Base-by-base conservation (phyloP, 2,329 filamentous ascomycete genomes). In the Aureobasidium namibiae region DNA sequence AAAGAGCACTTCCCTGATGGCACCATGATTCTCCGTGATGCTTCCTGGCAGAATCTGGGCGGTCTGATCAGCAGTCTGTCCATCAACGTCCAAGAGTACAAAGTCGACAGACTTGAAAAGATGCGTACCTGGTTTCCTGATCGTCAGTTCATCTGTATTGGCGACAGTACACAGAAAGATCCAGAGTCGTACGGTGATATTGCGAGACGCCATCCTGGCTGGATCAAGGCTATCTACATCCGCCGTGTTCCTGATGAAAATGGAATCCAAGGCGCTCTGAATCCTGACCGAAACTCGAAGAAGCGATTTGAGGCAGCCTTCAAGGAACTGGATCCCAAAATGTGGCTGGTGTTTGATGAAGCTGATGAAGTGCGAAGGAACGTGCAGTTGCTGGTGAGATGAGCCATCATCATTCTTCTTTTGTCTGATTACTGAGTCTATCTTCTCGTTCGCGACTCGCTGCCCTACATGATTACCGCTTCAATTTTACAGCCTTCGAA, bases 121-220 rank as follows among this genome's bases (percentile, higher is more conserved):
- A 82, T 97, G 26, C 82, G 90, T 65, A 73, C 74, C 1, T 94
- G 89, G 88, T 79, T 96, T 50, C 92, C 92, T 0, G 80, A 81
- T 65, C 80, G 89, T 61, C 88, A 87, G 66, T 86, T 95, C 74
- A 83, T 97, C 63, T 86, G 86, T 65, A 85, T 97, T 64, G 92
- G 92, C 0, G 92, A 97, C 73, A 92, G 87, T 39, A 96, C 92
- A 0, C 92, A 96, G 73, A 87, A 84, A 26, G 92, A 97, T 66
- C 92, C 92, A 0, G 92, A 97, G 70, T 84, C 89, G 0, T 97
- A 96, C 68, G 92, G 86, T 29, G 86, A 92, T 65, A 84, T 90
- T 73, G 91, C 80, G 72, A 71, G 84, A 56, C 79, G 80, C 50
- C 82, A 85, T 63, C 85, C 86, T 0, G 83, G 81, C 7, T 96